Evolutionary conservation across 2,329 filamentous ascomycete genomes (phyloP).

Genomic region (Xylaria sp.): DNA sequence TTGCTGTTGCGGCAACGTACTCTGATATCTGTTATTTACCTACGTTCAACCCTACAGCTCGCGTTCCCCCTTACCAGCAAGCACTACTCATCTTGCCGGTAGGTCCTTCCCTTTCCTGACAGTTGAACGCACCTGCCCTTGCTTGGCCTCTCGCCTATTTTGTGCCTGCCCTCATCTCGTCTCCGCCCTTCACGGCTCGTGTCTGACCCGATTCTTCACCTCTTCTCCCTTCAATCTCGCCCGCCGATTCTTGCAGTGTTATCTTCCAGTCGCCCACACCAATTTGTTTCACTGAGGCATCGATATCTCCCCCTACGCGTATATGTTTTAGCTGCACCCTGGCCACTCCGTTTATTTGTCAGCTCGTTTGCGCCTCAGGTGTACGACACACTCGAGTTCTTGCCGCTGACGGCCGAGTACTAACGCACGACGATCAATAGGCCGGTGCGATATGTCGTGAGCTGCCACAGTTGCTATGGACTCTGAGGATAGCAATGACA

Average conservation of each 20-base stretch:
- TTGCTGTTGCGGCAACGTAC: too few relatives aligned
- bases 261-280: background rate
- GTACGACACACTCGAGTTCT: background rate
- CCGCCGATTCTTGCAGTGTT: background rate
- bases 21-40: too few relatives aligned
- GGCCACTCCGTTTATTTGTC: background rate
- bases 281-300: background rate
- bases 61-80: too few relatives aligned
- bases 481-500: background rate
- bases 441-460: background rate
- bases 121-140: background rate
- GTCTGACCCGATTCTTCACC: background rate
- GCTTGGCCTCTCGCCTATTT: background rate
- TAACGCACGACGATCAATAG: background rate
- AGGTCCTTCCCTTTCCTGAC: background rate
- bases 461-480: background rate
- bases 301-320: background rate
- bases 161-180: background rate
- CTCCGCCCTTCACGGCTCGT: background rate
- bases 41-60: too few relatives aligned
- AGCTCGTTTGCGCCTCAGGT: background rate
- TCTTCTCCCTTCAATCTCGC: background rate
- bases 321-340: background rate
- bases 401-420: background rate
- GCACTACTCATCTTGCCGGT: too few relatives aligned